Evolutionary conservation across 345 rosid genomes (phyloP), one percentile per base, ranked within the genome.

Genomic region (Anastatica hierochuntica): DNA sequence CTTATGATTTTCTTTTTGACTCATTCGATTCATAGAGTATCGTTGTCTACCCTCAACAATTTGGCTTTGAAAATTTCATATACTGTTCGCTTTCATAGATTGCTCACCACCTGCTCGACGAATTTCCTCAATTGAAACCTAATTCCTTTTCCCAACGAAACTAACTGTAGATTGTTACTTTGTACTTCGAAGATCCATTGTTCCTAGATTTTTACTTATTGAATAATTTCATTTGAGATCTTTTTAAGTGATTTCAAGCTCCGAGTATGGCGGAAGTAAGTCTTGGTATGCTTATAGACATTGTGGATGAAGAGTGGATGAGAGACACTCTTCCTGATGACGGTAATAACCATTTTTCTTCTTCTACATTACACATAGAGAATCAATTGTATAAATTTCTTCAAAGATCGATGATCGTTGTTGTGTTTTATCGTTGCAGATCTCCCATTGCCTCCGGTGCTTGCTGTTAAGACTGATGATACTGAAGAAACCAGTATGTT

Each of bases 271-370:
- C 88, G 7, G 95, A 84, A 52, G 10, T 79, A 58, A 83, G 73
- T 68, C 53, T 78, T 56, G 98, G 96, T 14, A 66, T 92, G 69
- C 90, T 92, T 44, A 77, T 88, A 29, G 98, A 92, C 67, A 68
- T 88, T 18, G 83, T 88, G 61, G 98, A 92, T 38, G 96, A 88
- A 55, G 96, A 92, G 52, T 92, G 98, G 96, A 83, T 85, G 98
- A 71, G 85, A 42, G 95, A 88, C 70, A 84, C 96, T 63, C 69
- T 92, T 14, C 96, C 96, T 54, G 75, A 76, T 66, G 98, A 92
- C 48, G 94, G 98, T 92, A 77, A 20, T n/a, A 17, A 9, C 1
- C 4, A 2, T 13, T 13, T 33, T 50, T 14, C 36, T 42, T 12
- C 23, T 48, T 38, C 6, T 7, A 21, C 40, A 21, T 64, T 16